Conservation (phyloP, 257 asterid species). For the Capsicum baccatum region DNA sequence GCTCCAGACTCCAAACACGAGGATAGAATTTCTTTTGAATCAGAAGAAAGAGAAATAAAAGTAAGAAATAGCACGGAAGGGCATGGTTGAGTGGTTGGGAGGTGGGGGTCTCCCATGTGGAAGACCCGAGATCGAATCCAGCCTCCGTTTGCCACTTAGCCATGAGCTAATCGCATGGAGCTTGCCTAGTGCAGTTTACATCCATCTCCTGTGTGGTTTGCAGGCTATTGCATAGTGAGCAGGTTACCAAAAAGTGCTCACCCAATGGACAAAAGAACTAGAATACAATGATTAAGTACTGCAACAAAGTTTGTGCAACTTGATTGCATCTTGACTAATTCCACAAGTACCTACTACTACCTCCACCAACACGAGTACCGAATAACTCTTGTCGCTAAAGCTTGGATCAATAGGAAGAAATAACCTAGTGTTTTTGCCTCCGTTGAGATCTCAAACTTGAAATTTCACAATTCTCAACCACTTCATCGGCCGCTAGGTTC, state of each 20-base stretch:
- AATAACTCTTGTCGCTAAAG: neutral
- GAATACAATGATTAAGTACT: neutral
- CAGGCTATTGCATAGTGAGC: no score
- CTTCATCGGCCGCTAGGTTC: neutral
- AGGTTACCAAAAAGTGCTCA: no score
- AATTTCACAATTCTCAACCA: neutral
- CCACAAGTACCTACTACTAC: neutral
- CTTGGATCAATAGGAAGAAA: neutral
- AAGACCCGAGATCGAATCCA: no score
- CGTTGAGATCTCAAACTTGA: neutral
- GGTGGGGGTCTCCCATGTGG: no score
- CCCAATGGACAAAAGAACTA: neutral
- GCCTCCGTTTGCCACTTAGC: no score
- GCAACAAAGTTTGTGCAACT: neutral
- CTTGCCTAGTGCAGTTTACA: no score
- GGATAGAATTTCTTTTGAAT: neutral
- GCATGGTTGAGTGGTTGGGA: no score
- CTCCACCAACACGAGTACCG: neutral
- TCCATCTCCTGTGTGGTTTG: no score
- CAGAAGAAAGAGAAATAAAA: neutral
- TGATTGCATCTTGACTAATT: neutral
- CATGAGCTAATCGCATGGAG: no score
- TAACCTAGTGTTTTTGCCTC: neutral
- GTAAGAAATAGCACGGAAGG: no score
- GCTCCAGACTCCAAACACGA: neutral